These are phyloP conservation scores for Solanum boliviense DNA, from an alignment of 257 asterid species.

Conservation along the genomic window DNA sequence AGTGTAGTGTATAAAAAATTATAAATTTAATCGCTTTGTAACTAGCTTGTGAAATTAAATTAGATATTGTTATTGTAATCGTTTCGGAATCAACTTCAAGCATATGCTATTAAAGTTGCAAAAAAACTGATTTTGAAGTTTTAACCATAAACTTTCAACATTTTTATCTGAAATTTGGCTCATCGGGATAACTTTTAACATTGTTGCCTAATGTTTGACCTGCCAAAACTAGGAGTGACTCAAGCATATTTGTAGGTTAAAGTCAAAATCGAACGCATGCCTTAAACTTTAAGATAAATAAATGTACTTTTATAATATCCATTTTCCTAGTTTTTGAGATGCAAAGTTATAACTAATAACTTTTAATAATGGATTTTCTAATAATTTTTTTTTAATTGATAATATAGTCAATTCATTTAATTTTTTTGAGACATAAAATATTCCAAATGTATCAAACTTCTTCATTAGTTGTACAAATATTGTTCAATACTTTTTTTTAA, in stretches of 20 bases:
- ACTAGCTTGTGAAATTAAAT: neutral
- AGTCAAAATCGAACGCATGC: too few relatives aligned
- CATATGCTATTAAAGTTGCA: neutral
- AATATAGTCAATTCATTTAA: too few relatives aligned
- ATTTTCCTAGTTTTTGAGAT: neutral
- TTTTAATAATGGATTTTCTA: too few relatives aligned
- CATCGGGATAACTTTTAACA: neutral
- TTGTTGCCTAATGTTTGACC: neutral
- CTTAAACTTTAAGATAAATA: too few relatives aligned
- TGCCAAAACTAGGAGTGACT: too few relatives aligned
- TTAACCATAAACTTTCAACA: neutral
- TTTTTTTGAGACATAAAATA: too few relatives aligned
- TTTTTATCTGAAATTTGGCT: neutral
- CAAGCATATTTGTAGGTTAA: neutral
- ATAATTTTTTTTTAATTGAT: too few relatives aligned
- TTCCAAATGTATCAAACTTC: neutral
- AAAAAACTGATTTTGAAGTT: neutral
- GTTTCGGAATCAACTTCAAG: neutral
- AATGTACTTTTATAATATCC: too few relatives aligned
- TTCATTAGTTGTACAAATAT: too few relatives aligned
- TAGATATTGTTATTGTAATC: neutral
- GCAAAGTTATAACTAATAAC: neutral
- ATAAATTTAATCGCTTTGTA: neutral
- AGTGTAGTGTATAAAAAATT: neutral
- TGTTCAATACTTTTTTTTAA: neutral